phyloP scores from a whole-genome alignment of 495 filamentous ascomycete species.

The Neurospora discreta region DNA sequence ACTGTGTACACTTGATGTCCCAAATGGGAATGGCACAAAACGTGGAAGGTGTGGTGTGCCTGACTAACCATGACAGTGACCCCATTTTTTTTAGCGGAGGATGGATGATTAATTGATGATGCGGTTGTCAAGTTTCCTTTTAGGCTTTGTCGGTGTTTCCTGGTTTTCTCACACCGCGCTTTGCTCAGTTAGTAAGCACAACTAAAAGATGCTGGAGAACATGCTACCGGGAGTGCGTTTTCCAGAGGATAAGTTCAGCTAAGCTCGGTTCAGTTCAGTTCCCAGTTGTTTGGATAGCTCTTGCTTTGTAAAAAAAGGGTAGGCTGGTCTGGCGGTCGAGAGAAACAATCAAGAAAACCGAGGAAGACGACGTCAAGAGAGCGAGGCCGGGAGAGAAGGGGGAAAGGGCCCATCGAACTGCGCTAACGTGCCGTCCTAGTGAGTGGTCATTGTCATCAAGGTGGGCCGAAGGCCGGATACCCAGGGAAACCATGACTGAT shows the following conservation, averaged over 20 bases:
- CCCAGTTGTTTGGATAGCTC: background rate
- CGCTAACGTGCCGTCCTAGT: background rate
- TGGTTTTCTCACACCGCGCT: background rate
- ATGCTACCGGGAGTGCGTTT: background rate
- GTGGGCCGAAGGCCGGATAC: background rate
- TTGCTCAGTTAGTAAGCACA: background rate
- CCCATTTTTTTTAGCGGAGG: background rate
- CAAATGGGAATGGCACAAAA: background rate
- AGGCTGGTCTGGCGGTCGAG: background rate
- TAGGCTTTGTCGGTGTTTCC: no score
- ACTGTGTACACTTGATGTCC: background rate
- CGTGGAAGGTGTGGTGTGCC: background rate
- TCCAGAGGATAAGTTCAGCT: background rate
- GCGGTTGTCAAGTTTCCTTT: background rate
- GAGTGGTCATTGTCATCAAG: background rate
- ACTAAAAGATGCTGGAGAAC: background rate
- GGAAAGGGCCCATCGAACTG: background rate
- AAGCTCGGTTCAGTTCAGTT: background rate
- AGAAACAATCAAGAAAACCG: background rate
- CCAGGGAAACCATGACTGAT: background rate
- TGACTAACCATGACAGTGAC: background rate
- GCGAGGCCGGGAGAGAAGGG: no score
- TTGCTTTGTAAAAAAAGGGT: background rate
- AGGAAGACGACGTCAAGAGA: background rate
- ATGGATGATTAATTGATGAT: background rate